Conservation (phyloP, 257 asterid species). For the Gentiana straminea region DNA sequence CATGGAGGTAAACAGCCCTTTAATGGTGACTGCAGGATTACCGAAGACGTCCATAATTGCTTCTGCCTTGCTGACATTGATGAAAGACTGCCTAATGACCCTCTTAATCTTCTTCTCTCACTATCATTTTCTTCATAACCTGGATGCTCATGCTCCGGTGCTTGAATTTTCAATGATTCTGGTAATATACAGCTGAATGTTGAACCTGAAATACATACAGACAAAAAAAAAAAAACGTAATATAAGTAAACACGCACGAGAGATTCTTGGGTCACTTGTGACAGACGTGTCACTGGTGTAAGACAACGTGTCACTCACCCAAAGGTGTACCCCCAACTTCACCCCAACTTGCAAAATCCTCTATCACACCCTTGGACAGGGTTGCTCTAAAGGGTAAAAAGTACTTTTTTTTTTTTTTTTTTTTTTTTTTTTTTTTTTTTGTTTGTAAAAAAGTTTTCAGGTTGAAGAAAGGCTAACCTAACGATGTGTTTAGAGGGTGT, state of each 20-base stretch:
- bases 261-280: no score
- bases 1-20: conserved; percentile 57
- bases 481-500: no score
- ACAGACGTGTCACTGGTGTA: no score
- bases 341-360: no score
- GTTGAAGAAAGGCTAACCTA: conserved; percentile 33
- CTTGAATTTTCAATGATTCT: conserved; percentile 54
- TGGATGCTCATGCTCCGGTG: conserved; percentile 45
- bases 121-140: conserved; percentile 17
- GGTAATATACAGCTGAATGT: conserved; percentile 64
- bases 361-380: not conserved
- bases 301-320: no score
- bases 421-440: no score
- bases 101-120: conserved; percentile 59
- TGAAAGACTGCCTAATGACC: conserved; percentile 58
- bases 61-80: conserved; percentile 75
- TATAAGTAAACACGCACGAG: no score
- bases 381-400: no score
- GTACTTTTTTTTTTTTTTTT: no score
- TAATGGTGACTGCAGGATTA: conserved; percentile 62
- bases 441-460: not conserved
- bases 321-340: no score
- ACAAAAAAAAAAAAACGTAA: no score
- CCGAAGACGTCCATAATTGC: conserved; percentile 51
- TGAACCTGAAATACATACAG: conserved; percentile 28